A percentile compares a stretch with the other conserved stretches of the same genome.
Evolutionary conservation across 2,329 filamentous ascomycete genomes (phyloP).

Genomic region (Colletotrichum coccodes): DNA sequence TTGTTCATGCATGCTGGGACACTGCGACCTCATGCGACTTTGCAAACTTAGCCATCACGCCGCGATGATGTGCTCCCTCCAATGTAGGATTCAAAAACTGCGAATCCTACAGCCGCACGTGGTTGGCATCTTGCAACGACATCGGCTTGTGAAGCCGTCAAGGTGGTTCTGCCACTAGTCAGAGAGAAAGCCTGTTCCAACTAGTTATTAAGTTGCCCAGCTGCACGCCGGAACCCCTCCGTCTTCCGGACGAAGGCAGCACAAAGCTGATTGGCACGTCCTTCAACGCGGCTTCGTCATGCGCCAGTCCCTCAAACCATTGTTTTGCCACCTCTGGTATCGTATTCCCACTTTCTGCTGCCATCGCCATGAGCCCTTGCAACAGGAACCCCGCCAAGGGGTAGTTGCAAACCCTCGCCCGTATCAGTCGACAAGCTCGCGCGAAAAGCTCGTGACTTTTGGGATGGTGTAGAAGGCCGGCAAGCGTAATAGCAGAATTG

Average conservation of each 20-base stretch:
- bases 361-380: not conserved
- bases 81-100: too few relatives aligned
- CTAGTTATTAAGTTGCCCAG: not conserved
- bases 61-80: too few relatives aligned
- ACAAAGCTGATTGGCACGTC: conserved; percentile 13
- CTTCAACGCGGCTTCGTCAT: not conserved
- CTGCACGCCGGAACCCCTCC: not conserved
- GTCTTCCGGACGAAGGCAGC: not conserved
- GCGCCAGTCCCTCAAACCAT: not conserved
- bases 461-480: not conserved
- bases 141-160: not conserved
- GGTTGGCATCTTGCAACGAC: not conserved
- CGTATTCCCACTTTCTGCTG: not conserved
- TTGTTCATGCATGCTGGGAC: too few relatives aligned
- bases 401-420: not conserved
- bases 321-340: not conserved
- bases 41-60: too few relatives aligned
- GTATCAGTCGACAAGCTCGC: not conserved
- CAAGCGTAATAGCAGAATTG: not conserved
- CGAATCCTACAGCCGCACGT: too few relatives aligned
- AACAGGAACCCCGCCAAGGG: not conserved
- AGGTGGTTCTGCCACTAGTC: not conserved
- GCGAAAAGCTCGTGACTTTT: not conserved
- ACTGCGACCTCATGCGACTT: too few relatives aligned
- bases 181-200: not conserved